Conservation (phyloP, 1,139 yeast species). For the Meyerozyma carpophila region DNA sequence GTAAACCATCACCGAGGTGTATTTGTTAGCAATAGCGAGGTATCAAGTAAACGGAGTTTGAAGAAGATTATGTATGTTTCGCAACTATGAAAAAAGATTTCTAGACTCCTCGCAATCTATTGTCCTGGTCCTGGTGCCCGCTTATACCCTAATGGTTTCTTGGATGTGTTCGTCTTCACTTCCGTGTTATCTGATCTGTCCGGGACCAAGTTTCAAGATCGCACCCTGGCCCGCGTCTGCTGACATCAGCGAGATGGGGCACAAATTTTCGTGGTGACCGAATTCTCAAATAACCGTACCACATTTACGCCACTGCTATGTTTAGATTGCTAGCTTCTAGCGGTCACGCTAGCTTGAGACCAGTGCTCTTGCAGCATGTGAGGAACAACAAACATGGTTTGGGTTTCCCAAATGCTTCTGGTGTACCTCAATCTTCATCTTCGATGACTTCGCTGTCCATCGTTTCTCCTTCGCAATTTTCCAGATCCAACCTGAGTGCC, state of each 20-base stretch:
- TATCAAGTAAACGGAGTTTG: background rate
- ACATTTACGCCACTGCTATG: conserved; percentile 15
- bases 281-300: background rate
- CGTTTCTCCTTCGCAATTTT: conserved; percentile 5
- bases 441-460: conserved; percentile 1
- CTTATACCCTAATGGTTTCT: too few species aligned
- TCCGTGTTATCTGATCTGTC: background rate
- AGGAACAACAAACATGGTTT: conserved; percentile 21
- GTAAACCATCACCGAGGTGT: background rate
- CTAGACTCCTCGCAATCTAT: background rate
- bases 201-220: too few species aligned
- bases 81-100: background rate
- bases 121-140: background rate
- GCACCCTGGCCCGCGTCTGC: background rate
- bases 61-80: background rate
- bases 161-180: too few species aligned
- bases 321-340: conserved; percentile 35
- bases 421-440: background rate
- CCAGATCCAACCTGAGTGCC: conserved; percentile 15
- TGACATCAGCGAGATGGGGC: background rate
- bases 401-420: conserved; percentile 1
- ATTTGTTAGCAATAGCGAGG: background rate
- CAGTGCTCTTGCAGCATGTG: conserved; percentile 36
- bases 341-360: conserved; percentile 34
- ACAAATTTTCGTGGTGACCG: background rate